Conservation (phyloP, 1,284 basidiomycete genomes). For the Rhodotorula sp. region DNA sequence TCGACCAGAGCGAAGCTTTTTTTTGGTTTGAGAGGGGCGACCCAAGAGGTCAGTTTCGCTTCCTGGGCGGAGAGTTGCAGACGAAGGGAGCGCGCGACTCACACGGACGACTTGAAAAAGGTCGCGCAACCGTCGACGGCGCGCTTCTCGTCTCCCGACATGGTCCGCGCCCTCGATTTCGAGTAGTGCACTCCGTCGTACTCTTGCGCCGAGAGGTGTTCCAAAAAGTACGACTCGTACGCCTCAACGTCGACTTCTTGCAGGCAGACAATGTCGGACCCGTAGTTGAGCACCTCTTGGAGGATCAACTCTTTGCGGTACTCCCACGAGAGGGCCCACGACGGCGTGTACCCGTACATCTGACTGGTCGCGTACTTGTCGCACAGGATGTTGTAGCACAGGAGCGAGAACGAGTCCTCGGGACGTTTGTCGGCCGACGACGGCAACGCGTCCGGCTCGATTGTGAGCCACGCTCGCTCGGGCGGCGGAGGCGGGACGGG, state of each 20-base stretch:
- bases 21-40: no score
- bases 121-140: slow-evolving; percentile 95
- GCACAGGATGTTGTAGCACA: slow-evolving; percentile 95
- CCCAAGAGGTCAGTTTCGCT: slow-evolving; percentile 19
- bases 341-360: slow-evolving; percentile 94
- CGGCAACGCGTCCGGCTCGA: slow-evolving; percentile 49
- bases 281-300: slow-evolving; percentile 77
- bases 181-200: slow-evolving; percentile 93
- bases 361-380: slow-evolving; percentile 84
- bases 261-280: slow-evolving; percentile 87
- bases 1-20: slow-evolving; percentile 86
- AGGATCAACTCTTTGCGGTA: slow-evolving; percentile 90
- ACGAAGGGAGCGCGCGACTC: slow-evolving; percentile 45
- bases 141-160: slow-evolving; percentile 81
- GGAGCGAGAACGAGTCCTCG: slow-evolving; percentile 66
- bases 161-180: slow-evolving; percentile 91
- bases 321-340: slow-evolving; percentile 93
- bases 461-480: slow-evolving; percentile 74
- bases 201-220: slow-evolving; percentile 69
- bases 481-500: slow-evolving; percentile 79
- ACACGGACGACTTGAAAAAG: slow-evolving; percentile 90
- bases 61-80: not conserved
- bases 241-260: slow-evolving; percentile 88
- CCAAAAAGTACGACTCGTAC: slow-evolving; percentile 89
- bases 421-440: slow-evolving; percentile 43